Evolutionary conservation across 2,329 filamentous ascomycete species (phyloP), one percentile per base, ranked within the genome.

Genomic region (Cucurbitaria berberidis): DNA sequence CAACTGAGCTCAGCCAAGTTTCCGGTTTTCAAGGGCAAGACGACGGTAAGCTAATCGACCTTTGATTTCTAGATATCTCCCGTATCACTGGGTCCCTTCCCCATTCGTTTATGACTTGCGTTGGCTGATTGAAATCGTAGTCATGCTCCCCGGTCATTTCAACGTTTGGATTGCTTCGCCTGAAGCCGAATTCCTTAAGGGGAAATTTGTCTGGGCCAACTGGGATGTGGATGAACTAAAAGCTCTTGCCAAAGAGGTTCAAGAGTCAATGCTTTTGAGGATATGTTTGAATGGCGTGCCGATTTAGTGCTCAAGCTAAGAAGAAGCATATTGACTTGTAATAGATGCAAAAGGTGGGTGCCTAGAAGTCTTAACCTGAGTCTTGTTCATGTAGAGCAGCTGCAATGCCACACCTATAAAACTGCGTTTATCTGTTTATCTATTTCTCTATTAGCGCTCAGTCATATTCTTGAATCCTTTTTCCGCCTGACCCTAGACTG

Each of bases 161-260:
- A 56, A 47, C 13, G 63, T 74, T 7, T 75, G 73, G 73, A 55
- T 73, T n/a, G 64, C 72, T 24, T 66, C 60, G 39, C 48, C 60
- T 13, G 54, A 58, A 30, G 60, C 62, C 3, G 48, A 55, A 10
- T 63, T 56, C 36, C 39, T 68, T 2, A 55, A 59, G 19, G 63
- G 63, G 1, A 57, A 51, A 36, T 65, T 63, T 44, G 22, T 66
- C 13, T 62, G 52, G 50, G 54, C 41, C 4, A 71, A 60, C n/a
- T 74, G 69, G 71, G 71, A 74, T 59, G 66, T 72, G 52, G 55
- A 63, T 34, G 68, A 74, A 48, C 45, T 73, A 19, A 55, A 64
- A 45, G 52, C 40, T 11, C 59, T 61, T 38, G 62, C 56, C 27
- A 53, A 66, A 13, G 67, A 68, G 57, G 65, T 71, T 51, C 51